Evolutionary conservation across 129 eudicot species (phyloP), one percentile per base, ranked within the genome.

Genomic region (Artemisia annua): DNA sequence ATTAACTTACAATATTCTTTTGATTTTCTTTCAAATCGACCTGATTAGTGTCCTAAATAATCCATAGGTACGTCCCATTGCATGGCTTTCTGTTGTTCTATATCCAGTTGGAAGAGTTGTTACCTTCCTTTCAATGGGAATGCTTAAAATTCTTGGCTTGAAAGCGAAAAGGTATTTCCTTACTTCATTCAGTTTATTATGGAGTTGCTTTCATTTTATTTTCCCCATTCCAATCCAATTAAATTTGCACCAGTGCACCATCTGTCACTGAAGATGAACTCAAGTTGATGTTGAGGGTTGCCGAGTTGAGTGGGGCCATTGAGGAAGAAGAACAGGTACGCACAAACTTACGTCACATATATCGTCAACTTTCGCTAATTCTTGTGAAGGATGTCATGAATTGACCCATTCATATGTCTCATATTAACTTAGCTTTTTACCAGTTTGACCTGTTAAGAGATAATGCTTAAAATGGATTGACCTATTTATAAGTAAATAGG

Each of bases 101-200:
- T 87, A 87, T 82, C 93, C 93, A 39, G 89, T 87, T 39, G 93
- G 93, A 77, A 87, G 89, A 82, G 85, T 87, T 62, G 93, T 87
- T 39, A 87, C 93, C 0, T 84, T 67, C 64, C 71, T 87, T 68
- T 87, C 93, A 14, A 87, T 87, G 93, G 89, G 93, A 68, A 87
- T 87, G 83, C 85, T 87, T 44, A 85, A 85, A 79, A 79, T 87
- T 67, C 85, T 87, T 64, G 93, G 93, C 73, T 74, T 87, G 59
- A 87, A 87, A 64, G 93, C 78, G 71, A 85, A 83, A 75, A 82
- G 89, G 89, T 82, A 51, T 51, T 24, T 61, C 19, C 15, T 61
- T 6, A 2, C 15, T 32, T 3, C 8, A 8, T 17, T 16, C 9
- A 32, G 13, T 66, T 26, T 17, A 35, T 30, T 69, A 43, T 39